phyloP scores from a whole-genome alignment of 164 flowering plant species.

The Malania oleifera region DNA sequence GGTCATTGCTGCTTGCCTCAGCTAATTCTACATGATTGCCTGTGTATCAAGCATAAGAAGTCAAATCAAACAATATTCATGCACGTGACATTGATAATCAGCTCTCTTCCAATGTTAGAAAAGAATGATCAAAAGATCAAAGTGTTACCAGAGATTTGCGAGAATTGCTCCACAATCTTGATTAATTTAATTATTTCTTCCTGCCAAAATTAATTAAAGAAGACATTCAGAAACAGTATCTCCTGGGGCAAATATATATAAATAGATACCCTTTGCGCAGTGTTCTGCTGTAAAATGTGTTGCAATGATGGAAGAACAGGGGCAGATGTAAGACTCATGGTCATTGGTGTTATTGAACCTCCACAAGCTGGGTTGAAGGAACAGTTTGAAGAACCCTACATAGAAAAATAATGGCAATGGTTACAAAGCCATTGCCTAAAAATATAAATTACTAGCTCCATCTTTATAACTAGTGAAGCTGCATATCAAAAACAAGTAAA shows the following conservation, averaged over 20 bases:
- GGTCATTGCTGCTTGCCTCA: not conserved
- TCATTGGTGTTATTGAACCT: not conserved
- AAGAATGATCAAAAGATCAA: not conserved
- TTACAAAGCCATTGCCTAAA: constrained; percentile 17
- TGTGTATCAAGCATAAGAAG: not conserved
- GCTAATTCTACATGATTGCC: not conserved
- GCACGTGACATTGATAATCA: not conserved
- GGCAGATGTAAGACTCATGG: not conserved
- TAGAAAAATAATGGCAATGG: not conserved
- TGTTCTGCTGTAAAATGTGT: not conserved
- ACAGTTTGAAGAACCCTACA: not conserved
- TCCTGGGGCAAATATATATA: not conserved
- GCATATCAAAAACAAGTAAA: not conserved
- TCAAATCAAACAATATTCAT: no score
- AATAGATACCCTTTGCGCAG: not conserved
- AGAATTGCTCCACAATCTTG: not conserved
- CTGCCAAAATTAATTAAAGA: not conserved
- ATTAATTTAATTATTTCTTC: constrained; percentile 1
- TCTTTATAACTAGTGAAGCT: constrained; percentile 1
- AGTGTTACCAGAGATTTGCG: constrained; percentile 1
- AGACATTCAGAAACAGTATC: not conserved
- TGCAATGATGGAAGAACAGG: not conserved
- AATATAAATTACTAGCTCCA: constrained; percentile 24
- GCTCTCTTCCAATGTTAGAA: no score
- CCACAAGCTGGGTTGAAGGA: not conserved